Evolutionary conservation across 1,284 basidiomycete species (phyloP), one percentile per base, ranked within the genome.

Genomic region (Malassezia globosa): DNA sequence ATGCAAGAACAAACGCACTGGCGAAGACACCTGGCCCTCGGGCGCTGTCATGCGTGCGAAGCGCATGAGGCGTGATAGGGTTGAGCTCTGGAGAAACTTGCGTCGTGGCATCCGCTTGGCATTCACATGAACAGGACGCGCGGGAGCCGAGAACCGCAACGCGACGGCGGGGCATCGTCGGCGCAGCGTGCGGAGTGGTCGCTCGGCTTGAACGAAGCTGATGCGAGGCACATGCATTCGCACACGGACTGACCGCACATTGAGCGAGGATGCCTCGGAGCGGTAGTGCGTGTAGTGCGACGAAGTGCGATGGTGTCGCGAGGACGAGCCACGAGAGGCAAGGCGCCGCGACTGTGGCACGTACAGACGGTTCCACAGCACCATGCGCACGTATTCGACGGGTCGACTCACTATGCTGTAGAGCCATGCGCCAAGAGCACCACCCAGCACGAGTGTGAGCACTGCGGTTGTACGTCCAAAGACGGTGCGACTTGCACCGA

Each of bases 331-430:
- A 7, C 23, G 31, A n/a, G 18, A 13, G 19, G 19, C 34, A n/a
- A 18, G 33, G 10, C 37, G 37, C 7, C 39, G 13, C 21, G 36
- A 23, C 18, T 29, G 41, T 22, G 41, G 41, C 18, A 51, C 36
- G 25, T 47, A 37, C 34, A 52, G 24, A 11, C 43, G 69, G 26
- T 72, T 59, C 61, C 61, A 72, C 18, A 73, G 62, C 13, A 71
- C 72, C 2, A 58, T 58, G 7, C 73, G 56, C 54, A 66, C 57
- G 34, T 72, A 49, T 46, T 73, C 73, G 38, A 72, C 68, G 4
- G 73, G 73, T 5, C 72, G 47, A 1, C 71, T 67, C 5, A 73
- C 61, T 4, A 67, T 38, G 43, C 68, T 64, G 48, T 69, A 71
- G 8, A 59, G 39, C 21, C 59, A 47, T 0, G 66, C 67, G 29